Evolutionary conservation across 2,329 filamentous ascomycete genomes (phyloP).

Genomic region (Scytalidium lignicola): DNA sequence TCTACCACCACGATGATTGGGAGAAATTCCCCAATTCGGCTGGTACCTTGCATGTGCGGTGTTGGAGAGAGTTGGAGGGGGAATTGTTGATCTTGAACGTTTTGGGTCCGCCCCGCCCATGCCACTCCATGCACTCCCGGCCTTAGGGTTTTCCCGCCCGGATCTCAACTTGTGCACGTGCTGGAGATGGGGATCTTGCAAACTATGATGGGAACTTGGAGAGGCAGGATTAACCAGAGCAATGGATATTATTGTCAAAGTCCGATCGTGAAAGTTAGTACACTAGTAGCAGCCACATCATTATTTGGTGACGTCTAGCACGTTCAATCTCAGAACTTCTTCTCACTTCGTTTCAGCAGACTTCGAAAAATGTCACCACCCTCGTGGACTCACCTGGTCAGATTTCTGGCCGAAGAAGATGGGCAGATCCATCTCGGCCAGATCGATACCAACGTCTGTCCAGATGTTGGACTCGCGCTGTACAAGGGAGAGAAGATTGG

Average conservation of each 20-base stretch:
- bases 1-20: neutral
- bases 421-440: slow-evolving; percentile 24
- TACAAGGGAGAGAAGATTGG: slow-evolving; percentile 15
- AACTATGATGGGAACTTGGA: too few relatives aligned
- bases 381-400: slow-evolving; percentile 8
- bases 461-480: slow-evolving; percentile 23
- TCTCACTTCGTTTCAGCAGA: slow-evolving; percentile 32
- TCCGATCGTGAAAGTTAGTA: too few relatives aligned
- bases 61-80: neutral
- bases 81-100: too few relatives aligned
- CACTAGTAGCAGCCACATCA: too few relatives aligned
- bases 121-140: too few relatives aligned
- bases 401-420: slow-evolving; percentile 8
- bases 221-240: too few relatives aligned
- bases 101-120: too few relatives aligned
- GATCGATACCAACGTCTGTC: slow-evolving; percentile 14
- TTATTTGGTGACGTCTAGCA: neutral
- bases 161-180: too few relatives aligned
- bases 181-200: too few relatives aligned
- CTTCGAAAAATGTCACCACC: slow-evolving; percentile 45
- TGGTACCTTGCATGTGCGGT: neutral
- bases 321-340: neutral
- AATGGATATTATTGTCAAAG: too few relatives aligned
- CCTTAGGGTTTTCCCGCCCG: too few relatives aligned
- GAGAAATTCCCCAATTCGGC: neutral